Conservation (phyloP, 306 rosid species). For the Lathyrus sativus region DNA sequence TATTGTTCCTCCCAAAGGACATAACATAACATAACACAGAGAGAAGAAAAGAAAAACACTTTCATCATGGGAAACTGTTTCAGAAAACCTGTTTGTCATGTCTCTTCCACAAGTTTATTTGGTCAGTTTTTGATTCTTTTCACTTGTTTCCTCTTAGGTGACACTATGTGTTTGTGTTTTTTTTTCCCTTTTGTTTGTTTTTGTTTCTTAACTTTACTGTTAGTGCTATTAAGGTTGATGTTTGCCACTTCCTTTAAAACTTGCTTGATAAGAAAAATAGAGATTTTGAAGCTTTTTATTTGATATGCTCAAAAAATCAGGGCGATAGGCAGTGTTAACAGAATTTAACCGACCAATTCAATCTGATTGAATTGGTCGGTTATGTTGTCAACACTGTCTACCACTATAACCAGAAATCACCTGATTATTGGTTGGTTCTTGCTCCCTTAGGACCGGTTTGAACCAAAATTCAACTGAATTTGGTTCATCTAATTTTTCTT, state of each 20-base stretch:
- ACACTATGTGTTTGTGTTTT: not conserved
- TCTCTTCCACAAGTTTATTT: constrained; percentile 60
- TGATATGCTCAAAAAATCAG: not conserved
- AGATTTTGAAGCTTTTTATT: constrained; percentile 19
- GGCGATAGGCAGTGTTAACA: not conserved
- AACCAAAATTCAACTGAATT: not conserved
- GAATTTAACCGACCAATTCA: not conserved
- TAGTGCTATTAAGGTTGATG: not conserved
- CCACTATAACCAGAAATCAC: not conserved
- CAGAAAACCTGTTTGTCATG: constrained; percentile 65
- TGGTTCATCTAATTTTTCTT: not conserved
- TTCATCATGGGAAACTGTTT: constrained; percentile 67
- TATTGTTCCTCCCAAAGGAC: constrained; percentile 11
- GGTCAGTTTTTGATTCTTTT: constrained; percentile 37
- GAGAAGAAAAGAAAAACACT: not conserved
- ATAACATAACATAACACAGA: not conserved
- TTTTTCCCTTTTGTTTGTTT: not conserved
- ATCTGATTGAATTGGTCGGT: not conserved
- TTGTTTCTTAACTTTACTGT: not conserved
- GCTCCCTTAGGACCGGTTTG: not conserved
- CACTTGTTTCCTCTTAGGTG: constrained; percentile 10
- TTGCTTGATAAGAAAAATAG: constrained; percentile 23
- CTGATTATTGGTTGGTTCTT: not conserved
- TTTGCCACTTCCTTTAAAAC: not conserved
- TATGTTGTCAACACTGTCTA: too few relatives aligned